Percentiles rank a stretch among this genome's conserved stretches.
phyloP scores from a whole-genome alignment of 1,139 yeast genomes.

The Suhomyces bokatorum region DNA sequence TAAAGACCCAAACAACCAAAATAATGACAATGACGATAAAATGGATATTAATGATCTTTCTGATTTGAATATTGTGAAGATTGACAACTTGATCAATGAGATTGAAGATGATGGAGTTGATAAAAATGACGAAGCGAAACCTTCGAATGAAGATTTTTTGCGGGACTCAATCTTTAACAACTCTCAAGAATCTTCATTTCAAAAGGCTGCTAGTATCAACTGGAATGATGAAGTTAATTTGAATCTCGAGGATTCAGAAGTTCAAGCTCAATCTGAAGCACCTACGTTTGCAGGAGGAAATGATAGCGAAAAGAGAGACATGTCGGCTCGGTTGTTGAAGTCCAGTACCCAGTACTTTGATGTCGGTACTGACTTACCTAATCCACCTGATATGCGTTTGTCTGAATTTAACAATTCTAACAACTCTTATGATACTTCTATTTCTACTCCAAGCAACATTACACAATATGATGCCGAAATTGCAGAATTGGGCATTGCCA shows the following conservation, averaged over 20 bases:
- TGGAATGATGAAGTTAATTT: conserved; percentile 45
- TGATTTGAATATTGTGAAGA: conserved; percentile 40
- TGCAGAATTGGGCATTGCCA: conserved; percentile 46
- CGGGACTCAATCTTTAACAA: conserved; percentile 5
- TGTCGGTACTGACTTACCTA: conserved; percentile 20
- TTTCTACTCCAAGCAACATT: conserved; percentile 44
- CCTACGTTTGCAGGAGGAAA: conserved; percentile 8
- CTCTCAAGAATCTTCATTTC: conserved; percentile 40
- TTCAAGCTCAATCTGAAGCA: conserved; percentile 9
- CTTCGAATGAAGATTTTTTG: conserved; percentile 1
- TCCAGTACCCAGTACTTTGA: conserved; percentile 25
- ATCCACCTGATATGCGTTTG: conserved; percentile 17
- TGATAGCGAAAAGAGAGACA: conserved; percentile 1
- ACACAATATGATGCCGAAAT: conserved; percentile 46
- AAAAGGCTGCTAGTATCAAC: conserved; percentile 43
- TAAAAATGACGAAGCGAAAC: background rate
- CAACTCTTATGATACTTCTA: conserved; percentile 30
- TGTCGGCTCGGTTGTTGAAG: conserved; percentile 10
- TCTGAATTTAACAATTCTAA: conserved; percentile 15
- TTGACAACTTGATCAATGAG: conserved; percentile 39
- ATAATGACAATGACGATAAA: conserved; percentile 13
- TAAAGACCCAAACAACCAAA: background rate
- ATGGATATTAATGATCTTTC: conserved; percentile 43
- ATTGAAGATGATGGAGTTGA: conserved; percentile 11
- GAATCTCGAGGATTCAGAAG: conserved; percentile 30